Conservation (phyloP, 495 filamentous ascomycete genomes). For the Tetracladium marchalianum region DNA sequence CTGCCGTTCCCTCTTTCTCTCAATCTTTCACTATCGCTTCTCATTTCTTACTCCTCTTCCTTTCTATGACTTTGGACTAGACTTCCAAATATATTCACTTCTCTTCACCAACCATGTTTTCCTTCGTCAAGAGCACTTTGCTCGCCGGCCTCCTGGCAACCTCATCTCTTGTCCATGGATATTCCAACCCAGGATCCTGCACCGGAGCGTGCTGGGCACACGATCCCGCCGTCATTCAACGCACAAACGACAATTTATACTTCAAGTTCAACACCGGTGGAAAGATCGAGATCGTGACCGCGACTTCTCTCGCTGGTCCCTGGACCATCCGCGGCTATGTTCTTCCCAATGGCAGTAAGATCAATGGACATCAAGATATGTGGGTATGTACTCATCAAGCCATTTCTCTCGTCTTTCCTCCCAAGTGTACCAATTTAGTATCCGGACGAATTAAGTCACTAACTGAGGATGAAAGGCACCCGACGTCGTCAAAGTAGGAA, state of each 20-base stretch:
- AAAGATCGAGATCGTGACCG: slow-evolving; percentile 47
- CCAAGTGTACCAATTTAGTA: neutral
- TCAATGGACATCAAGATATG: slow-evolving; percentile 45
- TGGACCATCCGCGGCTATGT: slow-evolving; percentile 52
- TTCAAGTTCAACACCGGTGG: slow-evolving; percentile 63
- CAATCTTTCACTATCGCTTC: too few species aligned
- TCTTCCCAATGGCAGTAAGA: slow-evolving; percentile 45
- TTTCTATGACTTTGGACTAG: neutral
- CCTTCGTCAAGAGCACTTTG: slow-evolving; percentile 1
- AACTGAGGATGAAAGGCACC: slow-evolving; percentile 42
- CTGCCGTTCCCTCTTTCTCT: too few species aligned
- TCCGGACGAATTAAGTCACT: neutral
- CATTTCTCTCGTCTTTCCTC: neutral
- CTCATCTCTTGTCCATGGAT: slow-evolving; percentile 26
- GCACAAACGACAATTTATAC: slow-evolving; percentile 52
- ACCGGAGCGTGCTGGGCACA: slow-evolving; percentile 51
- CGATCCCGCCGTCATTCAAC: slow-evolving; percentile 52
- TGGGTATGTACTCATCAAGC: slow-evolving; percentile 36
- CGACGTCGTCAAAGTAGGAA: slow-evolving; percentile 46
- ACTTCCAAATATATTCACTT: neutral
- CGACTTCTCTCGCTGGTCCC: slow-evolving; percentile 48
- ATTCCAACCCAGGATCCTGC: slow-evolving; percentile 46
- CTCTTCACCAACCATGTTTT: slow-evolving; percentile 4
- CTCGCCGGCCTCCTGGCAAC: neutral
- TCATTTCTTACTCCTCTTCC: neutral